Base-by-base conservation (phyloP, 2,329 filamentous ascomycete species). In the Sarocladium brachiariae region DNA sequence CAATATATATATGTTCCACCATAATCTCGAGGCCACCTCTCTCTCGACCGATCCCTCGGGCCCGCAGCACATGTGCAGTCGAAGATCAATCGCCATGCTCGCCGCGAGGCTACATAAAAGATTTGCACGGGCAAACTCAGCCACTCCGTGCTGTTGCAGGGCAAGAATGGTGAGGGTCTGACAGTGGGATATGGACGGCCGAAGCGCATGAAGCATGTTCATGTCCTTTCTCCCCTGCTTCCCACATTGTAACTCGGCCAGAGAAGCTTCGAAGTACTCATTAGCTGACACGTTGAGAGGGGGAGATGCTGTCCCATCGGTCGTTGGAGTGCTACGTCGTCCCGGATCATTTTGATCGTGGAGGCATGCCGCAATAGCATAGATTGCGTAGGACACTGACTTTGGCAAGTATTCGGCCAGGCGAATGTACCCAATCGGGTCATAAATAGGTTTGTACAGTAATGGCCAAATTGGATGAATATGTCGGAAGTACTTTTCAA, bases 1-100 rank as follows among this genome's bases (percentile, higher is more conserved):
- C 39, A 43, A 16, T 3, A 43, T 18, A 19, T 43, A 43, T 10
- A 43, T 43, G 39, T 43, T 43, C 39, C 39, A 43, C 39, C 39
- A 43, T n/a, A 43, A 13, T 4, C 39, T 16, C 3, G 39, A 43
- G 8, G 21, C 39, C 7, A 43, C 39, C 16, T 43, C 21, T 5
- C 39, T 19, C 23, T 43, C 39, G 7, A 43, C 39, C 4, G 39
- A 43, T 6, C 39, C 39, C n/a, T 24, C 21, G 14, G 21, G 39
- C 13, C 39, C 39, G n/a, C 21, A 25, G 39, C 39, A 25, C 4
- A 19, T 16, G 23, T 43, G 39, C 11, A 43, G 39, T n/a, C 39
- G 13, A 16, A 43, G 23, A 16, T 43, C 39, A 8, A 43, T 43
- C n/a, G 39, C 39, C 39, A 43, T 43, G 11, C n/a, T 43, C 3